Base-by-base conservation (phyloP, 139 green algal species). In the Pleodorina starrii region DNA sequence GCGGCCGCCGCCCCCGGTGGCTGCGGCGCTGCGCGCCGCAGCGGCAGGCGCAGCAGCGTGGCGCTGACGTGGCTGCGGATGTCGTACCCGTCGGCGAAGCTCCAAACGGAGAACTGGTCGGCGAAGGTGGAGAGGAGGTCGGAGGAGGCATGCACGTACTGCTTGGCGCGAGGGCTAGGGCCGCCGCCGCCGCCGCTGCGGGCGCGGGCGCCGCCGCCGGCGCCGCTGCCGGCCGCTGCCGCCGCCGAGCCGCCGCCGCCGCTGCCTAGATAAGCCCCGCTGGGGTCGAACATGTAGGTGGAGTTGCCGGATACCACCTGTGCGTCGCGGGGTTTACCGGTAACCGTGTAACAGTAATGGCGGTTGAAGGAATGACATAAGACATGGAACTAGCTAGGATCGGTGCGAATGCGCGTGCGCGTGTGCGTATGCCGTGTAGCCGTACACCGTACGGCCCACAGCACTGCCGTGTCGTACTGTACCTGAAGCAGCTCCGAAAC, bases 241-340 rank as follows among this genome's bases (percentile, higher is more conserved):
- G 48, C 50, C 29, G 51, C n/a, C n/a, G n/a, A n/a, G n/a, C 35
- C 27, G 10, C 79, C 46, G 54, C 51, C 54, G 1, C 78, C 54
- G 38, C 51, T 36, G 23, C 78, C 89, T 2, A 96, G 90, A 36
- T 85, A 44, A 12, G 72, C 71, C 2, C 95, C 95, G 17, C 87
- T 90, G 32, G 95, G 95, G 90, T 97, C 95, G 68, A 94, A 97
- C 76, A 96, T 91, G 83, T 91, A 93, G 27, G 95, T 92, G 21
- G 60, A 79, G 57, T 80, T 85, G 38, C 92, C 93, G n/a, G 79
- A 90, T 25, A 95, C 81, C 48, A 85, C 89, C 76, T 91, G 86
- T 27, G n/a, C n/a, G n/a, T n/a, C n/a, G n/a, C n/a, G n/a, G n/a
- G n/a, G n/a, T n/a, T n/a, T n/a, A n/a, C n/a, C n/a, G n/a, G n/a